Conservation (phyloP, 2,329 filamentous ascomycete species). For the Xylariaceae sp. region DNA sequence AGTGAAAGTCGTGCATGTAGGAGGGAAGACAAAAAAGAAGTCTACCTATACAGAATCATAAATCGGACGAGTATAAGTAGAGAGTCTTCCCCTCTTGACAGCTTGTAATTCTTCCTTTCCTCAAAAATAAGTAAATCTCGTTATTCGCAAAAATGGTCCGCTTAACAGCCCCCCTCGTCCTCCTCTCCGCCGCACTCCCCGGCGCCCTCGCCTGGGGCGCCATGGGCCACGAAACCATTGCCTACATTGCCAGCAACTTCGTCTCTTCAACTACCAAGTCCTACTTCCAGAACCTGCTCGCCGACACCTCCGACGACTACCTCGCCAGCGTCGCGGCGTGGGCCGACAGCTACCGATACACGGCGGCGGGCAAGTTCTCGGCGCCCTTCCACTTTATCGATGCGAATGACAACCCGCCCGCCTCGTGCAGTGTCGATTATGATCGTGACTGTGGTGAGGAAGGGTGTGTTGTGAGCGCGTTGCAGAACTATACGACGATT, state of each 20-base stretch:
- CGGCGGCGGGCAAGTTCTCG: constrained; percentile 41
- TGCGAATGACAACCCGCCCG: constrained; percentile 57
- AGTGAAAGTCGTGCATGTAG: too few relatives aligned
- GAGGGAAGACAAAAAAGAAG: too few relatives aligned
- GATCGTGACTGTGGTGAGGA: constrained; percentile 55
- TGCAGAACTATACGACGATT: constrained; percentile 36
- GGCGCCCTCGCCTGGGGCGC: constrained; percentile 37
- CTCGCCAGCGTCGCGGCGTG: constrained; percentile 46
- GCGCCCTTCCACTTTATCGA: constrained; percentile 52
- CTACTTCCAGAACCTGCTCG: constrained; percentile 41
- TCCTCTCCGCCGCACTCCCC: constrained; percentile 22
- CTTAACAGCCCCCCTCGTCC: constrained; percentile 14
- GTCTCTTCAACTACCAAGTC: constrained; percentile 37
- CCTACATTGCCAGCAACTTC: constrained; percentile 48
- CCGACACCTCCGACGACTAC: constrained; percentile 41
- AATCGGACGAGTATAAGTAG: too few relatives aligned
- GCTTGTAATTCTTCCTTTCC: too few relatives aligned
- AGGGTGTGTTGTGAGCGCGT: constrained; percentile 58
- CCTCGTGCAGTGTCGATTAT: constrained; percentile 51
- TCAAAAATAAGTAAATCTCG: background rate
- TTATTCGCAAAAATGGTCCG: constrained; percentile 23
- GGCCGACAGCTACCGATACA: constrained; percentile 46
- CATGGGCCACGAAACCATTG: constrained; percentile 49
- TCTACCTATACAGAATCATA: too few relatives aligned
- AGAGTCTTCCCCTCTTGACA: background rate